These are phyloP conservation scores for Pestalotiopsis sp. DNA, from an alignment of 2,329 filamentous ascomycete genomes.

Conservation along the genomic window DNA sequence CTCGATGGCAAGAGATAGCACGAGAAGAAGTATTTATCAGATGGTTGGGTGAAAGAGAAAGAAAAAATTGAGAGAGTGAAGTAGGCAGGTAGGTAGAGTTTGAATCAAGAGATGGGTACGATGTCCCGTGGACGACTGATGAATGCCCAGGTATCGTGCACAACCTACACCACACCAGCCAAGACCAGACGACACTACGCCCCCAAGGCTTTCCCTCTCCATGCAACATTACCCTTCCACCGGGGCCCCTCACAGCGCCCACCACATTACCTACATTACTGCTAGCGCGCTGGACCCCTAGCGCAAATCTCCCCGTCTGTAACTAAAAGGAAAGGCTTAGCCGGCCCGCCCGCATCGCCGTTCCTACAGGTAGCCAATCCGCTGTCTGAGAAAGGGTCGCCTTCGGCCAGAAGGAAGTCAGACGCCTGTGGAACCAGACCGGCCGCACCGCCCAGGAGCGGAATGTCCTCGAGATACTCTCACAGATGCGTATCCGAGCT, in stretches of 20 bases:
- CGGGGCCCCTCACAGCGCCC: neutral
- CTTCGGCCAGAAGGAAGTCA: slow-evolving; percentile 12
- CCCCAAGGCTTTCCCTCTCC: no score
- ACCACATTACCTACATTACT: neutral
- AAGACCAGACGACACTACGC: neutral
- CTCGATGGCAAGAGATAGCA: neutral
- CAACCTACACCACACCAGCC: neutral
- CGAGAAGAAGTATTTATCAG: neutral
- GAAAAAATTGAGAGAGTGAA: neutral
- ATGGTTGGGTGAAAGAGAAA: neutral
- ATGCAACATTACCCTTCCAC: neutral
- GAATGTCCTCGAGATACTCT: slow-evolving; percentile 1
- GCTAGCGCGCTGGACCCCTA: neutral
- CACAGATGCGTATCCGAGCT: no score
- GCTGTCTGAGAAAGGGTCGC: neutral
- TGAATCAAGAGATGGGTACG: neutral
- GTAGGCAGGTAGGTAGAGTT: neutral
- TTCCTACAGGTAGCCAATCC: neutral
- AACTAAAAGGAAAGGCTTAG: neutral
- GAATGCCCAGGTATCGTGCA: neutral
- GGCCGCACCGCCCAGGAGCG: slow-evolving; percentile 5
- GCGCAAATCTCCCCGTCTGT: neutral
- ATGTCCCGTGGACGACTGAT: neutral
- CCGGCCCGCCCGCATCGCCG: neutral
- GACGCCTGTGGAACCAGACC: neutral